Base-by-base conservation (phyloP, 306 rosid genomes). In the Dryas drummondii region DNA sequence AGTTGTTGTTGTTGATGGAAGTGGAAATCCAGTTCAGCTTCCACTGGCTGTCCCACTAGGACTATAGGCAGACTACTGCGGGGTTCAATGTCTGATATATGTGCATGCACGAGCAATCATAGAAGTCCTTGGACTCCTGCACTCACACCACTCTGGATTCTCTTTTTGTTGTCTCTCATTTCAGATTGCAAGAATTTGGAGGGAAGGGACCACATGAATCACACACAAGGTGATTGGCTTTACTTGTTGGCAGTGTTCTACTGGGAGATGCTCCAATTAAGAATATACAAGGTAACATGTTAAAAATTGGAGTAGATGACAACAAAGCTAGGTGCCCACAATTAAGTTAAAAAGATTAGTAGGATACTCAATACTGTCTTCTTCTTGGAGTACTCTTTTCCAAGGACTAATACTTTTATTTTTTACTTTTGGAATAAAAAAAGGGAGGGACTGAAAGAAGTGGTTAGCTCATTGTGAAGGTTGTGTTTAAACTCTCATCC, bases 1-100 rank as follows among this genome's bases (percentile, higher is more conserved):
- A 72, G 78, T 66, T 54, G 40, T n/a, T 9, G 37, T 46, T 53
- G 40, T 26, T 26, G 47, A 27, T 40, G 68, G 59, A 11, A 59
- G 66, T 67, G 85, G 85, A 44, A 52, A 52, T 72, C 82, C 85
- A 60, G 81, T 67, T 81, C 85, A 81, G 63, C 6, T 4, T n/a
- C 74, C 80, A 59, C 44, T 22, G 22, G 22, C 22, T 32, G 68
- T 44, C 72, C 37, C 72, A 16, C 11, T 42, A 50, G 44, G 41
- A 14, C 71, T 58, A 54, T 17, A 41, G 64, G 22, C 42, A 41
- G 64, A 13, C 42, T 52, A 4, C 45, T 44, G 17, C 41, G n/a
- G 4, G 22, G 49, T 16, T 37, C 32, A 52, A 1, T 17, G 60
- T 17, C 11, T 17, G 60, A 5, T 46, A 5, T 46, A 8, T 46